Base-by-base conservation (phyloP, 495 filamentous ascomycete genomes). In the Xylaria palmicola region DNA sequence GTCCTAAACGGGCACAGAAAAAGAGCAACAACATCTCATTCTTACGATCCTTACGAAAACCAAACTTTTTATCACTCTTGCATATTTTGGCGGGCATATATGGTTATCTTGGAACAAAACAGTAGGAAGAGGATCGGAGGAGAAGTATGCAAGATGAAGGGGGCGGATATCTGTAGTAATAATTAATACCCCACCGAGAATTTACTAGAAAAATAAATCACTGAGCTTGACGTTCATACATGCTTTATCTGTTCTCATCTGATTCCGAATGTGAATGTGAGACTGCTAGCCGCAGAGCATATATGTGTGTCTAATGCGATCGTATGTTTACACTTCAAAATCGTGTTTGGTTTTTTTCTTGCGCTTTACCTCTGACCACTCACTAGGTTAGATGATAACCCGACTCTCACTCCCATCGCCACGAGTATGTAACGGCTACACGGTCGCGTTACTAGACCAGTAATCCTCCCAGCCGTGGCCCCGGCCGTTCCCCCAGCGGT, bases 1-100 rank as follows among this genome's bases (percentile, higher is more conserved):
- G 53, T 44, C 27, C 17, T 20, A 30, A 24, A 43, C n/a, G 32
- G 60, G 62, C 60, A 49, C 36, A 26, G 40, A 49, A 58, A 54
- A 34, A 34, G 62, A 44, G 44, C 56, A 55, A 61, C 50, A 65
- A 64, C 60, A 59, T 68, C 52, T 60, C 56, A 70, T 75, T 75
- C 73, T 74, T 74, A 75, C 72, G 73, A 75, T 75, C 73, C 72
- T 74, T 74, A 71, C 68, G 71, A 73, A 71, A 63, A 62, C 65
- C 62, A 60, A n/a, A n/a, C n/a, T n/a, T n/a, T 60, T 60, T 62
- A 40, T 32, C n/a, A 59, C 27, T 48, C 56, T 59, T 59, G 56
- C 56, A 47, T 58, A 40, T 43, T 62, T 58, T 62, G 55, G 60
- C 6, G 32, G 53, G 53, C 32, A 34, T 55, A 49, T 48, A 27